Base-by-base conservation (phyloP, 192 early-diverging fungal species). In the Bifiguratus adelaidae region DNA sequence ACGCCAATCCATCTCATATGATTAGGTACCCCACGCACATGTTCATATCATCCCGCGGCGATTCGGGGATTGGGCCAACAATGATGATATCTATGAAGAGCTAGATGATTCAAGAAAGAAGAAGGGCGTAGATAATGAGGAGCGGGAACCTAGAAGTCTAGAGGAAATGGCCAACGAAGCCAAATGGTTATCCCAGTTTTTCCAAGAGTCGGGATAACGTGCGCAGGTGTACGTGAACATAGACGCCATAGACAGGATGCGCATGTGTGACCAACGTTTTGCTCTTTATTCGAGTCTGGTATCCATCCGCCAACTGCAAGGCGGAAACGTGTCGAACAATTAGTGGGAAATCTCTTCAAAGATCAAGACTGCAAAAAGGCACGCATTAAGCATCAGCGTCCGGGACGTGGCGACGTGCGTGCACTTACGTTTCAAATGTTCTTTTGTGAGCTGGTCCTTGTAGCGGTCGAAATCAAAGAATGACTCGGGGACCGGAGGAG, bases 21-120 rank as follows among this genome's bases (percentile, higher is more conserved):
- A n/a, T n/a, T n/a, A 91, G 16, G 90, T 97, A 3, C 75, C 84
- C 7, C 95, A 97, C 62, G 82, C 86, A 6, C 95, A 97, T 48
- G 59, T 95, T 22, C 95, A 97, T 61, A 51, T 97, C 21, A 89
- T 97, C 30, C 92, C 94, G 29, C 74, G 94, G 7, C 67, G 59
- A 26, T 52, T 60, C 13, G 85, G 85, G 21, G 91, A 97, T 53
- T 92, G 73, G 67, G 65, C 67, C 9, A 70, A 85, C 46, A 95
- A 94, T 47, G 90, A 97, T 60, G 88, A 91, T 29, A 82, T 94
- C 30, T 92, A 94, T 47, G 61, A 64, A 18, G 89, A 80, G 18
- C 77, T 95, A 35, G 70, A 91, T 29, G 44, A 57, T 41, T 45
- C 49, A 15, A 21, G 42, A 22, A 26, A 45, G 40, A 2, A 40